These are phyloP conservation scores for Cerioporus squamosus DNA, from an alignment of 1,284 basidiomycete species.

Conservation along the genomic window DNA sequence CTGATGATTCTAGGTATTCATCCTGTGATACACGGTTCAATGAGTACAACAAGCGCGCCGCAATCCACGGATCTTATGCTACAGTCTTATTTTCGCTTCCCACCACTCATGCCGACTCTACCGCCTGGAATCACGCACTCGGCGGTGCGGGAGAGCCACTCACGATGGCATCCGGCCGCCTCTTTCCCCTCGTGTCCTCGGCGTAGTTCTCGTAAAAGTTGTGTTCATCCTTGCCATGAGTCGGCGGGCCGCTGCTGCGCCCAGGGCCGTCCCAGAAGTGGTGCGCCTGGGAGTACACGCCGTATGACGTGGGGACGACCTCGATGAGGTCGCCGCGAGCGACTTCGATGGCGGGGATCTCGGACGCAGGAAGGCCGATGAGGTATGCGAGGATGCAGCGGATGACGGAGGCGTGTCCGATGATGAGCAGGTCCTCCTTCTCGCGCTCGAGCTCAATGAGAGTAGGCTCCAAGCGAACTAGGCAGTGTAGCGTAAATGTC, in stretches of 20 bases:
- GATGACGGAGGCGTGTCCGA: conserved; percentile 95
- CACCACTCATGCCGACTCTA: no score
- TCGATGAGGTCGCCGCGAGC: conserved; percentile 90
- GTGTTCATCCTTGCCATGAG: conserved; percentile 55
- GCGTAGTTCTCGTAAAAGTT: conserved; percentile 89
- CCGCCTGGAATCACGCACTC: no score
- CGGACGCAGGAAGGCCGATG: conserved; percentile 93
- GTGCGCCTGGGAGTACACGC: conserved; percentile 86
- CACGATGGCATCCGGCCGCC: conserved; percentile 32
- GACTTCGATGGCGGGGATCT: conserved; percentile 97
- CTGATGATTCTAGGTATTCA: no score
- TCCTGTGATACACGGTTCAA: no score
- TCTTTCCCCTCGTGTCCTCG: conserved; percentile 80
- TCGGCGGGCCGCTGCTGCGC: conserved; percentile 45
- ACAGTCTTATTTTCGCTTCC: no score
- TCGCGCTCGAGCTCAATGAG: conserved; percentile 86
- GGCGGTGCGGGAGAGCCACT: no score
- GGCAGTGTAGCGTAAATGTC: background rate
- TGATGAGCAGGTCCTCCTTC: conserved; percentile 78
- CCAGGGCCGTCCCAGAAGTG: conserved; percentile 93
- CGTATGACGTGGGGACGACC: conserved; percentile 89
- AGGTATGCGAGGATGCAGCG: conserved; percentile 92
- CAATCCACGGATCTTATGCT: no score
- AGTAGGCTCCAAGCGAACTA: conserved; percentile 81
- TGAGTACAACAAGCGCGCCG: no score